Conservation (phyloP, 2,329 filamentous ascomycete species). For the Dactylellina parvicollis region DNA sequence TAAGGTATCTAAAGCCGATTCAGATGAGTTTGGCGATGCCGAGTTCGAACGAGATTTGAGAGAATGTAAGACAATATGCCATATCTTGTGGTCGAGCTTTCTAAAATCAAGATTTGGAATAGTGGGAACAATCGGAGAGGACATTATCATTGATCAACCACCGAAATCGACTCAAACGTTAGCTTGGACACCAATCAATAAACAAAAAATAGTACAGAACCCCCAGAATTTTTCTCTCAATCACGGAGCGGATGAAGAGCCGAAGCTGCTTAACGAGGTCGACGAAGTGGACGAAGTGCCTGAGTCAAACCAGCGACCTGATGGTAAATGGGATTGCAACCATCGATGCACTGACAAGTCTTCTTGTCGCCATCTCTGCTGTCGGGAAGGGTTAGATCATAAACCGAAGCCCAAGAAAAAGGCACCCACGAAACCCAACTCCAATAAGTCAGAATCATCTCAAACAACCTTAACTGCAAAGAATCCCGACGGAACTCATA, state of each 20-base stretch:
- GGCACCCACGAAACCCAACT: background rate
- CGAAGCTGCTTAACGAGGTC: background rate
- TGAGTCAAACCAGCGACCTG: constrained; percentile 63
- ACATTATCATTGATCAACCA: background rate
- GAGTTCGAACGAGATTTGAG: constrained; percentile 41
- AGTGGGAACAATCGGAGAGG: constrained; percentile 23
- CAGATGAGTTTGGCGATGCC: constrained; percentile 33
- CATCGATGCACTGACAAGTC: constrained; percentile 66
- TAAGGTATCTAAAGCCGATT: background rate
- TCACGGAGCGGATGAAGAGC: constrained; percentile 8
- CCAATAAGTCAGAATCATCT: constrained; percentile 3
- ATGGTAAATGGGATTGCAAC: constrained; percentile 73
- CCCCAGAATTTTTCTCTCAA: background rate
- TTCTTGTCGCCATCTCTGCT: constrained; percentile 72
- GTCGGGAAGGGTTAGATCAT: constrained; percentile 70
- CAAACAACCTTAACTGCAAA: constrained; percentile 6
- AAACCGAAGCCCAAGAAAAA: constrained; percentile 64
- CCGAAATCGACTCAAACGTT: background rate
- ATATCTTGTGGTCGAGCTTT: background rate
- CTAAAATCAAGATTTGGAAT: background rate
- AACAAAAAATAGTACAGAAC: background rate
- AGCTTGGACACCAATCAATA: constrained; percentile 43
- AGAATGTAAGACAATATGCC: constrained; percentile 19
- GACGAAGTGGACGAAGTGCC: constrained; percentile 59
- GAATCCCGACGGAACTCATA: constrained; percentile 1